Evolutionary conservation across 164 flowering plant genomes (phyloP), one percentile per base, ranked within the genome.

Genomic region (Berberis thunbergii): DNA sequence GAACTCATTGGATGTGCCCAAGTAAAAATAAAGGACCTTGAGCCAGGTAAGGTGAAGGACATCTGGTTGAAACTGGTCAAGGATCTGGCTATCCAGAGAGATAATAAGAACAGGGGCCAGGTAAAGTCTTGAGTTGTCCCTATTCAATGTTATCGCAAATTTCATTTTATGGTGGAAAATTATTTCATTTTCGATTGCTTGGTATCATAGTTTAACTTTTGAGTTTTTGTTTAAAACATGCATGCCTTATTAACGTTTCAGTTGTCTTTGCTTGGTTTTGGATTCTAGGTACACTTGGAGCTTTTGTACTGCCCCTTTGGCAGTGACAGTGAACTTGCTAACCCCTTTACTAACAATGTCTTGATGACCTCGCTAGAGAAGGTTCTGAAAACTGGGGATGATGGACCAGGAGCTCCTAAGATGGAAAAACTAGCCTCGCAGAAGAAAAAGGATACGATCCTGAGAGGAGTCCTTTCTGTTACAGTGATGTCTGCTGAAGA

Each of bases 21-120:
- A 65, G 66, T 91, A 53, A 70, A 48, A 11, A 68, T 95, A 54
- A 79, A 69, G 44, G 86, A 82, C 41, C 96, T 95, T 72, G 80
- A 89, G 78, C 97, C 97, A 57, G 97, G 97, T 64, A 89, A 91
- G 72, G 97, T 95, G 72, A 88, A 91, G 77, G 99, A 91, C 76
- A 82, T 85, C 54, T 91, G 99, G 99, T 71, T 91, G 85, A 88
- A 91, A 48, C 74, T 95, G 69, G 99, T 95, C 62, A 95, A 95
- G 73, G 97, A 91, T 77, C 84, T 95, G 86, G 97, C 89, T 68
- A 54, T 91, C 55, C 97, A 89, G 68, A 84, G 97, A 79, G 99
- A 95, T 74, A 89, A 61, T 41, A 91, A 95, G 68, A 64, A 91
- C 74, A 76, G 99, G 75, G 99, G 99, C 38, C 82, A 89, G 97